These are phyloP conservation scores for Chimonanthus praecox DNA, from an alignment of 164 flowering plant genomes.

Conservation along the genomic window DNA sequence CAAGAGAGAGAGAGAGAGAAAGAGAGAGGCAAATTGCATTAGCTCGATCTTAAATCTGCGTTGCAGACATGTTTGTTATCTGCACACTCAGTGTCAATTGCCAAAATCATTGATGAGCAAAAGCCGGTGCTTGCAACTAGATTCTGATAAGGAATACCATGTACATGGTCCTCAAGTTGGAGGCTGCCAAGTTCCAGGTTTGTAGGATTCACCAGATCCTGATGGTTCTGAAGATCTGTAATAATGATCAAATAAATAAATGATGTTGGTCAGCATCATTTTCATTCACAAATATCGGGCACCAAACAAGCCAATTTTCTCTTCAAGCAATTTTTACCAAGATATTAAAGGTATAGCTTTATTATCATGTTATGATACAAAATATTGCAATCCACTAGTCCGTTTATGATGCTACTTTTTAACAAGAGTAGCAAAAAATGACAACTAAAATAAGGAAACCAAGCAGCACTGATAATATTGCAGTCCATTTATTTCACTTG, in stretches of 20 bases:
- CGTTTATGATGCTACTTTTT: too few relatives aligned
- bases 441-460: too few relatives aligned
- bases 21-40: not conserved
- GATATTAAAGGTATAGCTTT: too few relatives aligned
- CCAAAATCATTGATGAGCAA: not conserved
- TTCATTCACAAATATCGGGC: not conserved
- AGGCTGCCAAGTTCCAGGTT: conserved; percentile 62
- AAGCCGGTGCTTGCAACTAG: not conserved
- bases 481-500: too few relatives aligned
- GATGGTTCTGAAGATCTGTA: conserved; percentile 77
- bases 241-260: conserved; percentile 3
- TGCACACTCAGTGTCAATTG: not conserved
- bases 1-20: not conserved
- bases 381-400: too few relatives aligned
- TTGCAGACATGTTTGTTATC: not conserved
- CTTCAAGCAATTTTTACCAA: not conserved
- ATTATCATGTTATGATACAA: too few relatives aligned
- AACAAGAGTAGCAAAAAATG: too few relatives aligned
- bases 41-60: not conserved
- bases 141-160: not conserved
- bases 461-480: too few relatives aligned
- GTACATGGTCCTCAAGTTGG: conserved; percentile 42
- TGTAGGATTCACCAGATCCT: conserved; percentile 67
- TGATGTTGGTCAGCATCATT: not conserved
- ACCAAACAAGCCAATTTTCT: not conserved